These are phyloP conservation scores for Fusarium torreyae DNA, from an alignment of 2,329 filamentous ascomycete genomes.

Conservation along the genomic window DNA sequence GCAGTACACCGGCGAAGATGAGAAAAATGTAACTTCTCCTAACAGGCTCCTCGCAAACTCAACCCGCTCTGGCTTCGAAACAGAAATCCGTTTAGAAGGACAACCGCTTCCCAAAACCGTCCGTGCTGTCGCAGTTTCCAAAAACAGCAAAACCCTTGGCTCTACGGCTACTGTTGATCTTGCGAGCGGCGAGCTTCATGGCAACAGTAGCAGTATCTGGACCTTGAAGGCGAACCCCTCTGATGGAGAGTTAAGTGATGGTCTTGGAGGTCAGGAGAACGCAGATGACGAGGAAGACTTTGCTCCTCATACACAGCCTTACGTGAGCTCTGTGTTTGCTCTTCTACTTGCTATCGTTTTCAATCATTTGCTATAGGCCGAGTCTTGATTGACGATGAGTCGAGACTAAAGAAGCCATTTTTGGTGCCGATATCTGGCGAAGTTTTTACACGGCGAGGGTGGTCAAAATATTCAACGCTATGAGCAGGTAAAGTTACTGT, in stretches of 20 bases:
- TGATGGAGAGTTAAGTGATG: constrained; percentile 4
- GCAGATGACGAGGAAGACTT: constrained; percentile 27
- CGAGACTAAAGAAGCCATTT: constrained; percentile 10
- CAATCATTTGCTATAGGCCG: constrained; percentile 21
- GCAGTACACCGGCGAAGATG: constrained; percentile 40
- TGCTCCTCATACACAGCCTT: constrained; percentile 15
- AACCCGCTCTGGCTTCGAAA: constrained; percentile 43
- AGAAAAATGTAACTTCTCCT: constrained; percentile 33
- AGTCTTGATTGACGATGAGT: not conserved
- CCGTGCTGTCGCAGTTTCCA: constrained; percentile 36
- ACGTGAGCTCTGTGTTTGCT: constrained; percentile 17
- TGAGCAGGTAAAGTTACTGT: constrained; percentile 12
- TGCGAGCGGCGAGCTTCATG: constrained; percentile 36
- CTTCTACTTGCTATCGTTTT: constrained; percentile 29
- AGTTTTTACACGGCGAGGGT: constrained; percentile 6
- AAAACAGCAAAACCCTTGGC: constrained; percentile 40
- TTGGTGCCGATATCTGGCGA: constrained; percentile 38
- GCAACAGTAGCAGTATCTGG: constrained; percentile 45
- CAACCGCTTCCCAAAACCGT: constrained; percentile 23
- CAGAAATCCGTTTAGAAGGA: constrained; percentile 28
- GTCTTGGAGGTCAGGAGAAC: not conserved
- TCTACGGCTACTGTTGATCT: constrained; percentile 41
- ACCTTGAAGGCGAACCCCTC: constrained; percentile 13
- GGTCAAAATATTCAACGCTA: constrained; percentile 15
- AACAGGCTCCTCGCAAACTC: constrained; percentile 38